Percentiles rank a stretch among this genome's conserved stretches.
Evolutionary conservation across 768 basidiomycete genomes (phyloP).

Genomic region (Termitomyces sp.): DNA sequence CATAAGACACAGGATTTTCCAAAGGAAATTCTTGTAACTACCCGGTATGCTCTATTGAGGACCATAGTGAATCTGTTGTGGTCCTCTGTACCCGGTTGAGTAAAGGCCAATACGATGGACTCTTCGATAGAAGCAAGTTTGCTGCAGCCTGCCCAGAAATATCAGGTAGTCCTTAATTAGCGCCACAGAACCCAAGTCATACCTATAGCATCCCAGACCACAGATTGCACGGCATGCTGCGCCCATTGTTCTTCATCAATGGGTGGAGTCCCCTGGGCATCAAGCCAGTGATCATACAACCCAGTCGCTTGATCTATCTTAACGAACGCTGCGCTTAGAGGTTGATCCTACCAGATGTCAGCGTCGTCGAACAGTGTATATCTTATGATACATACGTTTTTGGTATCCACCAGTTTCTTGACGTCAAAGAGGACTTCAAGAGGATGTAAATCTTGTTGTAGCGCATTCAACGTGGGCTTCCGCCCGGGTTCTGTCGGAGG

Average conservation of each 20-base stretch:
- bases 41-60: conserved; percentile 67
- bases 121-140: conserved; percentile 63
- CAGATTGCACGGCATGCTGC: conserved; percentile 68
- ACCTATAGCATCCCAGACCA: conserved; percentile 73
- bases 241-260: conserved; percentile 62
- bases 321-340: conserved; percentile 60
- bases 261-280: conserved; percentile 44
- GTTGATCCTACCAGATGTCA: conserved; percentile 50
- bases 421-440: conserved; percentile 75
- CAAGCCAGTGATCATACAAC: conserved; percentile 68
- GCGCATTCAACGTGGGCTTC: conserved; percentile 58
- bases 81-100: conserved; percentile 49
- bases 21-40: conserved; percentile 18
- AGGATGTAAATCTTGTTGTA: conserved; percentile 72
- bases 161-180: neutral
- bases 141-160: conserved; percentile 49
- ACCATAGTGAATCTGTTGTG: conserved; percentile 55
- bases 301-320: conserved; percentile 63
- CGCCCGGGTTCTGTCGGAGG: conserved; percentile 42
- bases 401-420: conserved; percentile 65
- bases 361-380: neutral
- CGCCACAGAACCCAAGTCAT: conserved; percentile 1
- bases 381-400: conserved; percentile 39
- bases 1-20: neutral
- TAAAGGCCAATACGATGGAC: conserved; percentile 63